A percentile compares a stretch with the other conserved stretches of the same genome.
Evolutionary conservation across 257 asterid genomes (phyloP).

Genomic region (Paulownia fortunei): DNA sequence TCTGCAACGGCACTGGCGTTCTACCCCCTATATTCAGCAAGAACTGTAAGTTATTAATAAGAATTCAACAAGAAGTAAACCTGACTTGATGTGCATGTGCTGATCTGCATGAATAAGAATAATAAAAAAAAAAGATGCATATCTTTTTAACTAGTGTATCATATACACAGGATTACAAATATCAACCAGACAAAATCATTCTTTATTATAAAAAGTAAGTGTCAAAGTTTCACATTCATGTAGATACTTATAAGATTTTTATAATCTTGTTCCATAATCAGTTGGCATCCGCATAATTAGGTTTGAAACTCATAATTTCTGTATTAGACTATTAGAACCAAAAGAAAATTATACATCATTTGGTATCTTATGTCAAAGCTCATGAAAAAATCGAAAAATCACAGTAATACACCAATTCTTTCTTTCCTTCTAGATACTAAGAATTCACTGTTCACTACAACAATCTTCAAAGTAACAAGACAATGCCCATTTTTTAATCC

Average conservation of each 20-base stretch:
- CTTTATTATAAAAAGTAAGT: neutral
- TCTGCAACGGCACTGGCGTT: constrained; percentile 92
- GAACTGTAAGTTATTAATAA: constrained; percentile 26
- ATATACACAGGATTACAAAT: neutral
- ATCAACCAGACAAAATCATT: neutral
- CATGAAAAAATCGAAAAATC: neutral
- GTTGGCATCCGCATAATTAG: neutral
- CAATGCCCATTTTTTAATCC: neutral
- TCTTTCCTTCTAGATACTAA: constrained; percentile 11
- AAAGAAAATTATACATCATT: neutral
- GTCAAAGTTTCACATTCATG: neutral
- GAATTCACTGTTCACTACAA: neutral
- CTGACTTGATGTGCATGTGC: constrained; percentile 14
- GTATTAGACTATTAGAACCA: neutral
- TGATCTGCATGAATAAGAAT: constrained; percentile 8
- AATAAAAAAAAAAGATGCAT: neutral
- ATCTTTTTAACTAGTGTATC: neutral
- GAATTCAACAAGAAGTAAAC: constrained; percentile 13
- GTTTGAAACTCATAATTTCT: neutral
- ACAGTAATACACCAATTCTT: constrained; percentile 14
- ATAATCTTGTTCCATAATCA: neutral
- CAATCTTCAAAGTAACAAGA: constrained; percentile 16
- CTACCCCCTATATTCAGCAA: constrained; percentile 67
- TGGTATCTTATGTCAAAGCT: neutral
- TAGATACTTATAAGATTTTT: neutral